Percentiles rank a stretch among this genome's conserved stretches.
These are phyloP conservation scores for Hymenoscyphus linearis DNA, from an alignment of 2,329 filamentous ascomycete genomes.

Conservation along the genomic window DNA sequence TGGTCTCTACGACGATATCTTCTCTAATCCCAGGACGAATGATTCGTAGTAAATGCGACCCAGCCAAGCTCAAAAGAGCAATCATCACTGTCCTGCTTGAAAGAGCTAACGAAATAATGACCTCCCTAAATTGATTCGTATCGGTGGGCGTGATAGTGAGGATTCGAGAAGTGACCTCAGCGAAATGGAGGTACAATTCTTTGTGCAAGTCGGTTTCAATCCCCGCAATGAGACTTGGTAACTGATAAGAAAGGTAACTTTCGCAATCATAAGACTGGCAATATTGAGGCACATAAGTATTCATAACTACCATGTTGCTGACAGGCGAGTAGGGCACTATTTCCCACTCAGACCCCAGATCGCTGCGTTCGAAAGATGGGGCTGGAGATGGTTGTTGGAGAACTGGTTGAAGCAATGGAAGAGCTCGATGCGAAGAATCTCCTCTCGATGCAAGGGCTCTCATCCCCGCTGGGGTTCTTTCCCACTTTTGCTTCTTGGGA, in stretches of 20 bases:
- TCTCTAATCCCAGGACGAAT: not conserved
- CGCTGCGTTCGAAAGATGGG: not conserved
- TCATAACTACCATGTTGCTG: not conserved
- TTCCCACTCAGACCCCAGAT: not conserved
- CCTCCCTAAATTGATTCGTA: constrained; percentile 15
- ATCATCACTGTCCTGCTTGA: constrained; percentile 17
- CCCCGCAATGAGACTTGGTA: constrained; percentile 17
- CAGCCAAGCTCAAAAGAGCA: constrained; percentile 18
- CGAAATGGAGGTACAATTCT: constrained; percentile 21
- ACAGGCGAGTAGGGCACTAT: not conserved
- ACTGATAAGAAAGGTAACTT: not conserved
- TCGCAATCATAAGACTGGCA: not conserved
- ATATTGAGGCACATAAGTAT: not conserved
- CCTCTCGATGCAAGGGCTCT: not conserved
- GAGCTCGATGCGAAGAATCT: not conserved
- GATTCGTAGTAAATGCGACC: constrained; percentile 17
- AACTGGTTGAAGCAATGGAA: not conserved
- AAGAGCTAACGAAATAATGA: constrained; percentile 19
- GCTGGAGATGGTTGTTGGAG: not conserved
- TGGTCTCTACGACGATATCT: constrained; percentile 9
- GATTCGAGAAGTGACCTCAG: constrained; percentile 11
- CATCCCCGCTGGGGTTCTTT: not conserved
- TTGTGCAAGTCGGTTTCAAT: constrained; percentile 16
- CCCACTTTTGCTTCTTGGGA: not conserved
- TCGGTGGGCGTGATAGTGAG: constrained; percentile 13